phyloP scores from a whole-genome alignment of 78 protist genomes.

The Blattamonas nauphoetae region DNA sequence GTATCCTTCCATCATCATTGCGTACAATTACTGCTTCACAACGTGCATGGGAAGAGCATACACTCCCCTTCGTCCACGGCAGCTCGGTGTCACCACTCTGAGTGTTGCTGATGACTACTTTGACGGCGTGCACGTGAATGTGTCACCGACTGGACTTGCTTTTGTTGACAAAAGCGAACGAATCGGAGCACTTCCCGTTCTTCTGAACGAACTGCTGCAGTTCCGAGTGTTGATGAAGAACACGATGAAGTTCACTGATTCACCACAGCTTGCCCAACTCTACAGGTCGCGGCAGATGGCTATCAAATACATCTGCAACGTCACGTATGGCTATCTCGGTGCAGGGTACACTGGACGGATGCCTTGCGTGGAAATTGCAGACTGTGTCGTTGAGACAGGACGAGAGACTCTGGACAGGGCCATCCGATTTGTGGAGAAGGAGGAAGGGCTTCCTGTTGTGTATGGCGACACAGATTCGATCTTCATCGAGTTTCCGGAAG shows the following conservation, averaged over 20 bases:
- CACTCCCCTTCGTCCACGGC: background rate
- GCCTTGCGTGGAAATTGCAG: slow-evolving; percentile 32
- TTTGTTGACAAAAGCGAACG: background rate
- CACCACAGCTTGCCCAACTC: background rate
- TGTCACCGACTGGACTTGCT: background rate
- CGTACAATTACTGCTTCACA: slow-evolving; percentile 32
- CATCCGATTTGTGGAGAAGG: background rate
- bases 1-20: slow-evolving; percentile 40
- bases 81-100: background rate
- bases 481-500: slow-evolving; percentile 19
- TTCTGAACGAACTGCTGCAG: slow-evolving; percentile 14
- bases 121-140: background rate
- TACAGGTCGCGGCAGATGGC: background rate
- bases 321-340: slow-evolving; percentile 25
- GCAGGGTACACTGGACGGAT: slow-evolving; percentile 31
- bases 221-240: background rate
- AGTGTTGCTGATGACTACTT: background rate
- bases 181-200: slow-evolving; percentile 9
- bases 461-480: slow-evolving; percentile 46
- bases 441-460: slow-evolving; percentile 10
- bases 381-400: slow-evolving; percentile 15
- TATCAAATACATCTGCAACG: slow-evolving; percentile 26
- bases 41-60: slow-evolving; percentile 15
- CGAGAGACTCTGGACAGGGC: slow-evolving; percentile 16
- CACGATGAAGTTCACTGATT: background rate